These are phyloP conservation scores for Dioscorea alata DNA, from an alignment of 106 monocot species.

Conservation along the genomic window DNA sequence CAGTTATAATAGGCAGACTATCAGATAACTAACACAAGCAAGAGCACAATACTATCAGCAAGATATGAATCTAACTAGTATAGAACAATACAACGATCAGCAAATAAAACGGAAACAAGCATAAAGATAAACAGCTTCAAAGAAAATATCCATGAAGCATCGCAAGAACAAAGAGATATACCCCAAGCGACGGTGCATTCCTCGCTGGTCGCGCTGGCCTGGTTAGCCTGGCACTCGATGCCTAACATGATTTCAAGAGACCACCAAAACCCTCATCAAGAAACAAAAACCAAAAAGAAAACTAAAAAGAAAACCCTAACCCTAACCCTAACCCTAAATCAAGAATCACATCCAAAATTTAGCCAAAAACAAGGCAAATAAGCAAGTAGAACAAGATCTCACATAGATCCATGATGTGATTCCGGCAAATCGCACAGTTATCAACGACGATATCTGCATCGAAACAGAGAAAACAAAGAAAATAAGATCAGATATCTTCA, in stretches of 20 bases:
- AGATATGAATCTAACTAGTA: no score
- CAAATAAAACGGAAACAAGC: no score
- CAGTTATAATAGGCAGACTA: no score
- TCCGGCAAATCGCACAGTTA: conserved; percentile 87
- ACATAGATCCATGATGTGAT: conserved; percentile 99
- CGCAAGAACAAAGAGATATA: conserved; percentile 17
- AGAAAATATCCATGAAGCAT: no score
- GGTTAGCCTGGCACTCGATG: conserved; percentile 91
- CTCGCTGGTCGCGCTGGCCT: conserved; percentile 79
- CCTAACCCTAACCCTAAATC: conserved; percentile 8
- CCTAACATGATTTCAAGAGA: conserved; percentile 25
- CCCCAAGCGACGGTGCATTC: conserved; percentile 97
- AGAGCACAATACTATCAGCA: no score
- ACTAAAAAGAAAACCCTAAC: conserved; percentile 6
- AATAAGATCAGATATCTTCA: background rate
- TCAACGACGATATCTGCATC: conserved; percentile 60
- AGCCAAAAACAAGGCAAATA: background rate
- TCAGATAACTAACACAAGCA: no score
- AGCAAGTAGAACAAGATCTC: conserved; percentile 8
- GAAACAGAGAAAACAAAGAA: background rate
- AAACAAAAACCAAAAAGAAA: background rate
- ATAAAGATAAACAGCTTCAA: no score
- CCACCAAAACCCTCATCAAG: background rate
- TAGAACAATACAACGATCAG: no score
- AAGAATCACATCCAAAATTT: background rate